Percentiles rank a stretch among this genome's conserved stretches.
Conservation (phyloP, 495 filamentous ascomycete genomes). For the Daldinia loculata region DNA sequence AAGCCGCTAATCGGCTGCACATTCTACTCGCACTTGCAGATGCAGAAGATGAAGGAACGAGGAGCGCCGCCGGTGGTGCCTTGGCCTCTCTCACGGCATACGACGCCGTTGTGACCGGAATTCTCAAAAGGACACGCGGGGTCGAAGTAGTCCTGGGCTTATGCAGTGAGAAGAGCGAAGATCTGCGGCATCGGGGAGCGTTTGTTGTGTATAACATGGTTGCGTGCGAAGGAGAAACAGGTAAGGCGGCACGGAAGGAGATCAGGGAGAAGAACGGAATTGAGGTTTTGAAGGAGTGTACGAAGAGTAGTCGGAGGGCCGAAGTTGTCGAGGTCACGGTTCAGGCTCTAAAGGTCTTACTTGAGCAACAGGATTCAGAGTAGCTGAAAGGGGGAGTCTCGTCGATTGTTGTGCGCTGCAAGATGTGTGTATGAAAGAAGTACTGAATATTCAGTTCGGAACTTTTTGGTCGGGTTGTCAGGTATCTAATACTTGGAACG, state of each 20-base stretch:
- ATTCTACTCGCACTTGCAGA: slow-evolving; percentile 88
- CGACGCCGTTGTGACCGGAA: slow-evolving; percentile 72
- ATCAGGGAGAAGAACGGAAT: slow-evolving; percentile 62
- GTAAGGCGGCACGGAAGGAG: slow-evolving; percentile 57
- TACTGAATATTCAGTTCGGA: not conserved
- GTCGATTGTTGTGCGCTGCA: not conserved
- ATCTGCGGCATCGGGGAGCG: slow-evolving; percentile 77
- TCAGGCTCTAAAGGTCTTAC: slow-evolving; percentile 67
- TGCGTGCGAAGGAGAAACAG: slow-evolving; percentile 59
- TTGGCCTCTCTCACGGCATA: slow-evolving; percentile 83
- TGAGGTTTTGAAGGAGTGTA: slow-evolving; percentile 67
- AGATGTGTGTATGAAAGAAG: not conserved
- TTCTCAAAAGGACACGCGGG: slow-evolving; percentile 74
- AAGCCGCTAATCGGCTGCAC: slow-evolving; percentile 76
- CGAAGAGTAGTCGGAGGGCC: slow-evolving; percentile 69
- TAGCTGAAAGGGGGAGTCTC: not conserved
- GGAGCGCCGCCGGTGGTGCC: slow-evolving; percentile 86
- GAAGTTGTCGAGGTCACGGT: slow-evolving; percentile 72
- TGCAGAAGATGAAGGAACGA: slow-evolving; percentile 78
- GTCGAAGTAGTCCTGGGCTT: slow-evolving; percentile 74
- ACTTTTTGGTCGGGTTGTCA: not conserved
- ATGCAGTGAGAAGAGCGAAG: slow-evolving; percentile 78
- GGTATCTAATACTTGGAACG: no score
- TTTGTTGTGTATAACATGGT: slow-evolving; percentile 76
- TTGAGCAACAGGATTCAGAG: slow-evolving; percentile 52